Conservation (phyloP, 139 green algal genomes). For the Tetraselmis striata region DNA sequence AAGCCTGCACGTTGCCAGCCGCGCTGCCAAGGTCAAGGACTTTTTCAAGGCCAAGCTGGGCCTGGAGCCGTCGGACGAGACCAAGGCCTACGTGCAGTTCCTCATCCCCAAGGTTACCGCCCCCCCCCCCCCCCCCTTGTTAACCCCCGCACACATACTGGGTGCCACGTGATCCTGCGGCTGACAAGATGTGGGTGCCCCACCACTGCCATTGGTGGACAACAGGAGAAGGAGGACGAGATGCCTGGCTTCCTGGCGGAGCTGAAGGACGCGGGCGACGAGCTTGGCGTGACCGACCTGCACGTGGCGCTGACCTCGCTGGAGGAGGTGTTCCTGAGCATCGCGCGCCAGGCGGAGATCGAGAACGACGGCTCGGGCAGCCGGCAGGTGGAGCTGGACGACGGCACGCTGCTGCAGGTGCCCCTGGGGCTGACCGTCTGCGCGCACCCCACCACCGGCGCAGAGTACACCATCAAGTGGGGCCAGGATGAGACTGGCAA, state of each 20-base stretch:
- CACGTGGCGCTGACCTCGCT: conserved; percentile 23
- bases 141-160: too few relatives aligned
- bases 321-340: conserved; percentile 81
- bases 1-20: not conserved
- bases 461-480: conserved; percentile 48
- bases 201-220: too few relatives aligned
- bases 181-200: too few relatives aligned
- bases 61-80: conserved; percentile 51
- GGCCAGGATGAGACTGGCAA: conserved; percentile 54
- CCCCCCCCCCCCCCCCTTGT: too few relatives aligned
- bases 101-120: conserved; percentile 31
- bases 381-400: not conserved
- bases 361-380: not conserved
- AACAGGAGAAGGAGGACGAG: conserved; percentile 32
- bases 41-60: conserved; percentile 20
- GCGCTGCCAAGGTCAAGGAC: not conserved
- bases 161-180: too few relatives aligned
- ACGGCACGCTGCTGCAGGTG: conserved; percentile 16
- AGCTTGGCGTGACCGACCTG: conserved; percentile 53
- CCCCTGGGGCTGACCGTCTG: conserved; percentile 43
- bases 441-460: conserved; percentile 18
- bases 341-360: conserved; percentile 50
- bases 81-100: conserved; percentile 55
- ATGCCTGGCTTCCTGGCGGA: conserved; percentile 50
- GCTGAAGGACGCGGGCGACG: conserved; percentile 37